Evolutionary conservation across 345 rosid species (phyloP).

Genomic region (Corchorus olitorius): DNA sequence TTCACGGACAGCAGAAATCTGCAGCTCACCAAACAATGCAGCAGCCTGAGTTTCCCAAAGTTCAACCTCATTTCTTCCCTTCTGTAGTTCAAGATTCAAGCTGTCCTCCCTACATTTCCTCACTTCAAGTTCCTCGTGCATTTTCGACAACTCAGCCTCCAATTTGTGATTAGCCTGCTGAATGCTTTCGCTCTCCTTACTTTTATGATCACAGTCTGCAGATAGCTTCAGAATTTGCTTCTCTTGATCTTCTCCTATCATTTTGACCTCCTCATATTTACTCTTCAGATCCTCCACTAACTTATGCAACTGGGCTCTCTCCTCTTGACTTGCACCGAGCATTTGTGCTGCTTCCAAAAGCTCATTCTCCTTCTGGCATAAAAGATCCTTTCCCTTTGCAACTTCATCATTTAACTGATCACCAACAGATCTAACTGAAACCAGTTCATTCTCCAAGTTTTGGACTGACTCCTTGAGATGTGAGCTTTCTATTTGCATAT

Average conservation of each 20-base stretch:
- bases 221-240: conserved; percentile 55
- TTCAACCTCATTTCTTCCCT: conserved; percentile 47
- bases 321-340: conserved; percentile 38
- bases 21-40: conserved; percentile 53
- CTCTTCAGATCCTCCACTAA: conserved; percentile 57
- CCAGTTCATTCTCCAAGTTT: conserved; percentile 42
- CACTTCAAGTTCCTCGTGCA: conserved; percentile 49
- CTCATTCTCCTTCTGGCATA: conserved; percentile 48
- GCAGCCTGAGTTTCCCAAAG: conserved; percentile 64
- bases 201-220: conserved; percentile 50
- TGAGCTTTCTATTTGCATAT: conserved; percentile 37
- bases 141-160: conserved; percentile 47
- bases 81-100: conserved; percentile 51
- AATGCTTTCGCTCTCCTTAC: conserved; percentile 41
- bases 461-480: conserved; percentile 42
- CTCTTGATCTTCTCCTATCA: conserved; percentile 46
- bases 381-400: conserved; percentile 40
- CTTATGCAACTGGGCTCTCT: conserved; percentile 44
- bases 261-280: conserved; percentile 58
- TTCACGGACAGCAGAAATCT: conserved; percentile 52
- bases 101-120: conserved; percentile 50
- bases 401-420: conserved; percentile 51
- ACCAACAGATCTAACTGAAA: conserved; percentile 42
- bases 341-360: conserved; percentile 46
- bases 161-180: conserved; percentile 46